A percentile compares a stretch with the other conserved stretches of the same genome.
phyloP scores from a whole-genome alignment of 768 basidiomycete species.

The Pisolithus albus region DNA sequence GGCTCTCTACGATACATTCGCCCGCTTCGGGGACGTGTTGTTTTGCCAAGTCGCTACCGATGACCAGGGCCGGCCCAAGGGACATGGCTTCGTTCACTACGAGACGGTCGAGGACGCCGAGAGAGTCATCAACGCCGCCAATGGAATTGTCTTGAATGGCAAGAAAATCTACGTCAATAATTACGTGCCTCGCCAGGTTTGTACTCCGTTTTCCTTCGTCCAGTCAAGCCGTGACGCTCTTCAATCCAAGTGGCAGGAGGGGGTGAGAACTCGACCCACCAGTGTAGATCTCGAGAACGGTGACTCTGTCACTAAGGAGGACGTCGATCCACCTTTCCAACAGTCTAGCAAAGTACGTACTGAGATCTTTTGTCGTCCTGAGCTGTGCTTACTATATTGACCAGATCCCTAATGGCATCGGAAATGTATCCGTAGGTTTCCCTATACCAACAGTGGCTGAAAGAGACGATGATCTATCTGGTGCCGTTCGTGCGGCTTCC shows the following conservation, averaged over 20 bases:
- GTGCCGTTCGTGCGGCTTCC: too few species aligned
- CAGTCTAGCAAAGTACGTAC: conserved; percentile 65
- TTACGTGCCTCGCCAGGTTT: conserved; percentile 94
- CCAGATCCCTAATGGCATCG: conserved; percentile 77
- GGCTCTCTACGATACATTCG: conserved; percentile 99
- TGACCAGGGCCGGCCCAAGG: conserved; percentile 90
- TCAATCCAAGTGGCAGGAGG: conserved; percentile 85
- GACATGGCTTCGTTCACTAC: conserved; percentile 99
- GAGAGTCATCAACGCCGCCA: conserved; percentile 94
- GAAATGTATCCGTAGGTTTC: conserved; percentile 80
- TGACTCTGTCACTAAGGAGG: conserved; percentile 78
- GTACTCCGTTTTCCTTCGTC: conserved; percentile 8
- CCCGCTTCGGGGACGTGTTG: conserved; percentile 95
- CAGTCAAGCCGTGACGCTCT: not conserved
- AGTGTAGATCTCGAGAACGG: conserved; percentile 98
- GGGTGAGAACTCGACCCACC: conserved; percentile 89
- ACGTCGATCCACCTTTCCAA: conserved; percentile 77
- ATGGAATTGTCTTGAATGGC: conserved; percentile 98
- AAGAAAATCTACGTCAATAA: conserved; percentile 99
- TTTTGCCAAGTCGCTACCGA: conserved; percentile 99
- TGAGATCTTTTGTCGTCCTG: not conserved
- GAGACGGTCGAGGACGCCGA: conserved; percentile 98
- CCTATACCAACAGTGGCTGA: conserved; percentile 89
- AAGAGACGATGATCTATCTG: conserved; percentile 72
- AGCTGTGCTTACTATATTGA: conserved; percentile 1